Evolutionary conservation across 1,139 yeast genomes (phyloP).

Genomic region (Pichia sp.): DNA sequence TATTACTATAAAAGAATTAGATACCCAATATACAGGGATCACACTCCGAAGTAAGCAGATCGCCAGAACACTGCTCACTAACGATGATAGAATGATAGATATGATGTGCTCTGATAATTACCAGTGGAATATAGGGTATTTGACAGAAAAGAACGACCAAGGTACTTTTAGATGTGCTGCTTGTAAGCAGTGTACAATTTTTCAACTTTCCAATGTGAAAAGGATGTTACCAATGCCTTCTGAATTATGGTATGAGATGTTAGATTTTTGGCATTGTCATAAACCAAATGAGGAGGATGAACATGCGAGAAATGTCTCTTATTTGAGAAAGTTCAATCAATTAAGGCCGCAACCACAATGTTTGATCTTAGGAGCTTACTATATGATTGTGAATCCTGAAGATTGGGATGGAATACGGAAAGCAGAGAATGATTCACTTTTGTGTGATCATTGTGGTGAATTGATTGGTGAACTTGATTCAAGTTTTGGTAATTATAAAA

Average conservation of each 20-base stretch:
- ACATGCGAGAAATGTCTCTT: slow-evolving; percentile 6
- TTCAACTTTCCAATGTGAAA: slow-evolving; percentile 17
- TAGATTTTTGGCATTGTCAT: slow-evolving; percentile 99
- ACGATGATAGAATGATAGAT: too few relatives aligned
- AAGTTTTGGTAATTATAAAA: slow-evolving; percentile 28
- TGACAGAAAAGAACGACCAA: not conserved
- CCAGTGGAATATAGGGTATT: slow-evolving; percentile 18
- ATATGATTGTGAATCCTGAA: slow-evolving; percentile 37
- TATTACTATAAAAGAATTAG: too few relatives aligned
- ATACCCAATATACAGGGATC: too few relatives aligned
- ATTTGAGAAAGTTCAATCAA: slow-evolving; percentile 22
- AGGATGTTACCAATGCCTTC: slow-evolving; percentile 71
- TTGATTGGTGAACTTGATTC: slow-evolving; percentile 16
- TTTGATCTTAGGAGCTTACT: slow-evolving; percentile 52
- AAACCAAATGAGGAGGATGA: slow-evolving; percentile 47
- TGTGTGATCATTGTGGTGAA: slow-evolving; percentile 14
- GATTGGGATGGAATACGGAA: slow-evolving; percentile 14
- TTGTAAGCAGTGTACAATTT: too few relatives aligned
- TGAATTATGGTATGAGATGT: slow-evolving; percentile 88
- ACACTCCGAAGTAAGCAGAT: too few relatives aligned
- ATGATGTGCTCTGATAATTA: too few relatives aligned
- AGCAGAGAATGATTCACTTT: not conserved
- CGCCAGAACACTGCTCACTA: too few relatives aligned
- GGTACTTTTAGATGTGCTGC: too few relatives aligned
- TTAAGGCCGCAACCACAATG: slow-evolving; percentile 40